A percentile compares a stretch with the other conserved stretches of the same genome.
These are phyloP conservation scores for Microbotryum saponariae DNA, from an alignment of 1,284 basidiomycete genomes.

Conservation along the genomic window DNA sequence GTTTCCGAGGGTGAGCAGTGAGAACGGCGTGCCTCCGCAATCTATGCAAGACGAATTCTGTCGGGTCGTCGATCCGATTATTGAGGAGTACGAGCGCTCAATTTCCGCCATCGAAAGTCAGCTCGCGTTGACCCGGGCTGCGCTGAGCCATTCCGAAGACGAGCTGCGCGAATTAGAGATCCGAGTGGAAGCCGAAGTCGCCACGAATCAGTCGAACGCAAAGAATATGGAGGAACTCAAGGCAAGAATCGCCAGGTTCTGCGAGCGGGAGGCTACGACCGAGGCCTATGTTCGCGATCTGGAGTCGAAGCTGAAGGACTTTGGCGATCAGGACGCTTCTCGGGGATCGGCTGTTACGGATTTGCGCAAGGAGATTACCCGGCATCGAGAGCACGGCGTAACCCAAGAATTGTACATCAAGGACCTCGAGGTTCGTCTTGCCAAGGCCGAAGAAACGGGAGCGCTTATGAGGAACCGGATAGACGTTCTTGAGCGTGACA, in stretches of 20 bases:
- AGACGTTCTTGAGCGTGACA: slow-evolving; percentile 67
- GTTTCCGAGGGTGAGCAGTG: slow-evolving; percentile 32
- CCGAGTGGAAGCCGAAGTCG: slow-evolving; percentile 58
- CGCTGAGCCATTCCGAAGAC: slow-evolving; percentile 80
- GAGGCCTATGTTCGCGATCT: slow-evolving; percentile 90
- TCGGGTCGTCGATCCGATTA: slow-evolving; percentile 93
- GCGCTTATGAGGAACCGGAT: slow-evolving; percentile 61
- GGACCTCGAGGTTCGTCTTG: slow-evolving; percentile 77
- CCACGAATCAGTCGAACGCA: slow-evolving; percentile 65
- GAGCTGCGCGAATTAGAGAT: slow-evolving; percentile 82
- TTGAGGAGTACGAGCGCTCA: slow-evolving; percentile 97
- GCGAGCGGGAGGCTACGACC: slow-evolving; percentile 79
- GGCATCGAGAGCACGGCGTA: slow-evolving; percentile 66
- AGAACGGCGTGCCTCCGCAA: slow-evolving; percentile 10
- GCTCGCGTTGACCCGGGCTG: slow-evolving; percentile 78
- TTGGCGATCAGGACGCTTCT: slow-evolving; percentile 65
- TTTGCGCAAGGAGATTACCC: slow-evolving; percentile 70
- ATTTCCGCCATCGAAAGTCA: slow-evolving; percentile 92
- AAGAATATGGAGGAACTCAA: slow-evolving; percentile 75
- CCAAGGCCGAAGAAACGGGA: slow-evolving; percentile 68
- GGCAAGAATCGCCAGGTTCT: slow-evolving; percentile 66
- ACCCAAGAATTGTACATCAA: slow-evolving; percentile 71
- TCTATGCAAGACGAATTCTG: slow-evolving; percentile 59
- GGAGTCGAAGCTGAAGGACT: slow-evolving; percentile 76
- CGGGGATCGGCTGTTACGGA: slow-evolving; percentile 70